Evolutionary conservation across 805 yeast genomes (phyloP), one percentile per base, ranked within the genome.

Genomic region (Candida stauntonica): DNA sequence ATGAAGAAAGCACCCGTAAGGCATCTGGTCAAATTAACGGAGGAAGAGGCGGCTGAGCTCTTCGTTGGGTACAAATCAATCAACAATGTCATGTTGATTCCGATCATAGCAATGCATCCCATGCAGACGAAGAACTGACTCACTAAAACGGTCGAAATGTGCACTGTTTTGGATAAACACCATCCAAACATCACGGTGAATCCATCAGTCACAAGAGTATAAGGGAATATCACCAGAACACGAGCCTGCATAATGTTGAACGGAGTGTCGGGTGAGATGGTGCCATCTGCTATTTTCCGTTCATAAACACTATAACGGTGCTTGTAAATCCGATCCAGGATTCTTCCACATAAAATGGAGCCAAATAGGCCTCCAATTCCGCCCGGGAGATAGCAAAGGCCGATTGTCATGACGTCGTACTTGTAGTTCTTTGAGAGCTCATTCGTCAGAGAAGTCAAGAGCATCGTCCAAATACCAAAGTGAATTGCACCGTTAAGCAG

Each of bases 11-110:
- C 95, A 21, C 81, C 80, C 33, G 77, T 51, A n/a, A 75, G 64
- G 55, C 96, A 88, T 49, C 96, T 66, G 17, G 78, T 68, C 20
- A 87, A 62, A 53, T 88, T 88, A 45, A 81, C 67, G 35, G 83
- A 69, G 8, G 93, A 81, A 1, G 86, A 73, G 5, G 89, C 81
- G 3, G 91, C 75, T 0, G 94, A 85, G 1, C 87, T 71, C 33
- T 72, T 72, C 4, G 68, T 59, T 0, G 96, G 95, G 45, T 72
- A 79, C 41, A 86, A 55, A 53, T 88, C 96, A n/a, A 86, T 83
- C 39, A 86, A 57, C 29, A 87, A 60, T 0, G 93, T 84, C 1
- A 80, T 72, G 3, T 79, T 67, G 24, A 75, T 68, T 13, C 81
- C 70, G 28, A 82, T 52, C 29, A 78, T 72, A 35, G 77, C 73